Base-by-base conservation (phyloP, 352 stramenopile species). In the Pythium angustatum region DNA sequence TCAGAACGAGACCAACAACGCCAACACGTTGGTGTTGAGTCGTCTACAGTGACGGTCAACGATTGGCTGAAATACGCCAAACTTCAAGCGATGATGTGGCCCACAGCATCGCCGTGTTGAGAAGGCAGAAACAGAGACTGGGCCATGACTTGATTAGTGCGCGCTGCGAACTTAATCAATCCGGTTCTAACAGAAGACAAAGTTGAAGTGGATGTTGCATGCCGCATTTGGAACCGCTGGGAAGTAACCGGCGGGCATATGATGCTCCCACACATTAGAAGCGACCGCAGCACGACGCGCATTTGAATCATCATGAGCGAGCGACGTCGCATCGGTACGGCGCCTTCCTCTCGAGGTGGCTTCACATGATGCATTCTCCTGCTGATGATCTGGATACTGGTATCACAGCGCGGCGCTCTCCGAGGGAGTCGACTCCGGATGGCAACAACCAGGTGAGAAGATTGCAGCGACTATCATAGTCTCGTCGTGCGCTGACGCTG, bases 371-470 rank as follows among this genome's bases (percentile, higher is more conserved):
- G 17, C 12, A 14, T 48, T 26, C 9, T 19, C 43, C n/a, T 15
- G 14, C 7, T 14, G 43, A 28, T 49, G 38, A 44, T 7, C 15
- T 19, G 38, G 7, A 7, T 14, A 14, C 22, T 58, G 21, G 22
- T 30, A 9, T 19, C 34, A 30, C 11, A 63, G 47, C 50, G 34
- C 38, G 24, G 36, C 58, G 45, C 28, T 69, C 62, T 11, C 53
- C 54, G 21, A 24, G 38, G 49, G 24, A 12, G 40, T 49, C 22
- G 19, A 33, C 9, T 28, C 17, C 12, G 6, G 63, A 76, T 15
- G 45, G 71, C 48, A 62, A 73, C 68, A 81, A 78, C 58, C 69
- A 73, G 60, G 64, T 73, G 41, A 24, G 36, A n/a, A n/a, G n/a
- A n/a, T n/a, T n/a, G n/a, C n/a, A n/a, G n/a, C n/a, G n/a, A n/a